Percentiles rank a stretch among this genome's conserved stretches.
Evolutionary conservation across 768 basidiomycete genomes (phyloP).

Genomic region (Austroboletus eburneus): DNA sequence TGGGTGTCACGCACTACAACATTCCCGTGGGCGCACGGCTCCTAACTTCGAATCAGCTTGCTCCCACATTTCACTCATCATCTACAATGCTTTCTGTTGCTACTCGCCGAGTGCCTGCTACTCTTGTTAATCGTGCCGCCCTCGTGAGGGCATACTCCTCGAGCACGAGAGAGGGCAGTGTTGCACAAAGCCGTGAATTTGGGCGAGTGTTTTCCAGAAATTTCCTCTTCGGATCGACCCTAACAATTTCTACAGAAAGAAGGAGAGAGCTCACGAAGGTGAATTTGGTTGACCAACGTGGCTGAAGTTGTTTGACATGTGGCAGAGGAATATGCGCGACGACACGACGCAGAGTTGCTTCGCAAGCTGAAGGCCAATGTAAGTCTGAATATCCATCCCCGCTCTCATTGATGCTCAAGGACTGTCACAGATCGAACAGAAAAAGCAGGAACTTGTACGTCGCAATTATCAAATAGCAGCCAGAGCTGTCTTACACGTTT

Average conservation of each 20-base stretch:
- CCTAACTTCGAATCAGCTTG: too few species aligned
- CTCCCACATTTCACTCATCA: not conserved
- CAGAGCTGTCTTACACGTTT: constrained; percentile 13
- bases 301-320: not conserved
- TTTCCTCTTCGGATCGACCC: too few species aligned
- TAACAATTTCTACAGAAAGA: constrained; percentile 52
- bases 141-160: constrained; percentile 33
- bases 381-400: constrained; percentile 9
- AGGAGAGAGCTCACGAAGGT: constrained; percentile 71
- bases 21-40: too few species aligned
- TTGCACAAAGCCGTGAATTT: constrained; percentile 61
- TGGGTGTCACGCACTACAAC: constrained; percentile 17
- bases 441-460: constrained; percentile 33
- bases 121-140: constrained; percentile 34
- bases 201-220: constrained; percentile 38
- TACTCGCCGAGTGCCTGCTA: constrained; percentile 39
- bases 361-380: constrained; percentile 58
- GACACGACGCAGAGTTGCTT: constrained; percentile 54
- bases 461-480: constrained; percentile 6
- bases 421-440: constrained; percentile 24
- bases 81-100: constrained; percentile 22
- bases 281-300: constrained; percentile 4
- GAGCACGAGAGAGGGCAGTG: constrained; percentile 49
- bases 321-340: constrained; percentile 60
- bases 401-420: not conserved